Percentiles rank a stretch among this genome's conserved stretches.
Conservation (phyloP, 2,329 filamentous ascomycete genomes). For the Pseudocercospora musae region DNA sequence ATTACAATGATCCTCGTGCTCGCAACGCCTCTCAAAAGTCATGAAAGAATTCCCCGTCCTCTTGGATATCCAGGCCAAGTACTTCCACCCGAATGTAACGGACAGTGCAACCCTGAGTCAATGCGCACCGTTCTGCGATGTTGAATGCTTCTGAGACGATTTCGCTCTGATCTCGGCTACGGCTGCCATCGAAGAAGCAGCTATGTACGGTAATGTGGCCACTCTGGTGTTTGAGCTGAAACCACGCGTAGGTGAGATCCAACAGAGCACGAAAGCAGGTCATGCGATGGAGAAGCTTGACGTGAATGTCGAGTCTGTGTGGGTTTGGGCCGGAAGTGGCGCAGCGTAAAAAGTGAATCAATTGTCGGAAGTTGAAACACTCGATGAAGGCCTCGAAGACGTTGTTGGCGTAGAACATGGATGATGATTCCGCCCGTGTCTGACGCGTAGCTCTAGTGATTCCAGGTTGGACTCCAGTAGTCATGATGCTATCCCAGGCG, state of each 20-base stretch:
- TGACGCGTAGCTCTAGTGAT: conserved; percentile 12
- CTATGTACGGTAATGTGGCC: background rate
- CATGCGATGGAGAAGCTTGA: conserved; percentile 7
- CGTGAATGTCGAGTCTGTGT: conserved; percentile 1
- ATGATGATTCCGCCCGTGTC: conserved; percentile 14
- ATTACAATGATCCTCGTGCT: too few species aligned
- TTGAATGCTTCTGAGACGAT: background rate
- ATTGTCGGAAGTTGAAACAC: conserved; percentile 4
- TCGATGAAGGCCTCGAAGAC: conserved; percentile 16
- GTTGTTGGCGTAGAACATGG: conserved; percentile 21
- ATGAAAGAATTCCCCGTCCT: too few species aligned
- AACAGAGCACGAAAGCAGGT: conserved; percentile 8
- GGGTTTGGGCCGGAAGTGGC: conserved; percentile 1
- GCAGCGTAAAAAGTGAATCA: conserved; percentile 7
- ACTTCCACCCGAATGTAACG: too few species aligned
- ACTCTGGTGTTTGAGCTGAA: background rate
- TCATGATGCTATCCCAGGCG: background rate
- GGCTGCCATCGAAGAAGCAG: background rate
- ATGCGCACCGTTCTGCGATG: background rate
- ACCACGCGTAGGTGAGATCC: conserved; percentile 2
- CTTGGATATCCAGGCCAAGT: too few species aligned
- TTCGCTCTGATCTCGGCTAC: background rate
- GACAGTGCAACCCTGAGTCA: too few species aligned
- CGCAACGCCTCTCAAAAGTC: too few species aligned
- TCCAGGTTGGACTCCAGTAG: conserved; percentile 13